These are phyloP conservation scores for Penicillium sp. DNA, from an alignment of 2,329 filamentous ascomycete genomes.

Conservation along the genomic window DNA sequence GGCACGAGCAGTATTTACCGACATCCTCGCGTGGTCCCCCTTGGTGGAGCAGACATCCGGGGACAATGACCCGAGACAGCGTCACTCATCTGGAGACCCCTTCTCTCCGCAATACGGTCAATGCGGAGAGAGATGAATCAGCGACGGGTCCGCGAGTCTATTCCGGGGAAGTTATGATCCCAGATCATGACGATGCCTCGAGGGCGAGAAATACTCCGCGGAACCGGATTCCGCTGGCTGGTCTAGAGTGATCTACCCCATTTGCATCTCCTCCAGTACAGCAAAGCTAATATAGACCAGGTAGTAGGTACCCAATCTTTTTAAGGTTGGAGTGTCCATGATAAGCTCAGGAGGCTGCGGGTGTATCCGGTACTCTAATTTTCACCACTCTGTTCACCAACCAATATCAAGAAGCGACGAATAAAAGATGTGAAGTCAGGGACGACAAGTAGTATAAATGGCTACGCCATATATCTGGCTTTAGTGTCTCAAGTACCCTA, in stretches of 20 bases:
- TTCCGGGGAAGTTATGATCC: constrained; percentile 9
- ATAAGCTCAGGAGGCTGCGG: not conserved
- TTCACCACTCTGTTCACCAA: not conserved
- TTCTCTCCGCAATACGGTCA: constrained; percentile 6
- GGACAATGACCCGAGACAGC: constrained; percentile 20
- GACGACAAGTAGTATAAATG: no score
- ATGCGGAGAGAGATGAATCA: constrained; percentile 1
- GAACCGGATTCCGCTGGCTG: constrained; percentile 4
- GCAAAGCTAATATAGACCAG: not conserved
- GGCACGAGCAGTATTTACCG: constrained; percentile 15
- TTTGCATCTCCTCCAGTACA: not conserved
- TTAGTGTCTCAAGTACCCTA: not conserved
- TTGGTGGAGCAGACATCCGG: constrained; percentile 29
- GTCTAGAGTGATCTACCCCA: not conserved
- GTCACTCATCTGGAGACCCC: constrained; percentile 14
- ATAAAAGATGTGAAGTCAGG: no score
- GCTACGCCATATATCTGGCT: not conserved
- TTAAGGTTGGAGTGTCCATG: not conserved
- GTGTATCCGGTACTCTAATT: not conserved
- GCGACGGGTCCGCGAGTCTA: constrained; percentile 18
- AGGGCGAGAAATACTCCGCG: not conserved
- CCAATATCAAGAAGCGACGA: not conserved
- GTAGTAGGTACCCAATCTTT: no score
- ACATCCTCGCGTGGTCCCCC: constrained; percentile 10
- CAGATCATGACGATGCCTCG: not conserved